Percentiles rank a stretch among this genome's conserved stretches.
phyloP scores from a whole-genome alignment of 2,329 filamentous ascomycete species.

The Neoarthrinium moseri region DNA sequence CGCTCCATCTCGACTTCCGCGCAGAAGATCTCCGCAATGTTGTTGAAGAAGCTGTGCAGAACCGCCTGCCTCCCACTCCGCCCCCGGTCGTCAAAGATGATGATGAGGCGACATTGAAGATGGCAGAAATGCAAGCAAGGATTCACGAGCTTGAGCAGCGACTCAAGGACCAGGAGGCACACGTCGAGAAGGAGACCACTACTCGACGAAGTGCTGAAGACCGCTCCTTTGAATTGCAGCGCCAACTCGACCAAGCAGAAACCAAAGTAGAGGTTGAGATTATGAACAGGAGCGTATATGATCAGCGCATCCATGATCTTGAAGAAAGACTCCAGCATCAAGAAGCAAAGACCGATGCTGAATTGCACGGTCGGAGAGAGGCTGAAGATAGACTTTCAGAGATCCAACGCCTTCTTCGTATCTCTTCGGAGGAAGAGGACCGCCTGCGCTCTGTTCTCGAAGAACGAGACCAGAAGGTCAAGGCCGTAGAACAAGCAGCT shows the following conservation, averaged over 20 bases:
- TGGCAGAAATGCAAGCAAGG: slow-evolving; percentile 59
- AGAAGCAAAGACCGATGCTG: slow-evolving; percentile 62
- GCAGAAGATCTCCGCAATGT: slow-evolving; percentile 58
- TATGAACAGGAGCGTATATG: slow-evolving; percentile 57
- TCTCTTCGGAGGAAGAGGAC: slow-evolving; percentile 70
- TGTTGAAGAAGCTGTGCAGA: slow-evolving; percentile 62
- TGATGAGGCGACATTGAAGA: slow-evolving; percentile 50
- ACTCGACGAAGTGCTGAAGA: slow-evolving; percentile 54
- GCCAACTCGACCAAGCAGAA: slow-evolving; percentile 56
- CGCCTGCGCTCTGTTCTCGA: slow-evolving; percentile 66
- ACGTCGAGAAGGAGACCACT: slow-evolving; percentile 46
- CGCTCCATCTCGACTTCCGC: slow-evolving; percentile 42
- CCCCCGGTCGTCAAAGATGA: slow-evolving; percentile 44
- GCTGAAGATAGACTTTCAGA: slow-evolving; percentile 73
- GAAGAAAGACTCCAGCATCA: slow-evolving; percentile 66
- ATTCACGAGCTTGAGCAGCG: slow-evolving; percentile 38
- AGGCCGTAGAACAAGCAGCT: slow-evolving; percentile 53
- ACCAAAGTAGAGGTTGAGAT: slow-evolving; percentile 60
- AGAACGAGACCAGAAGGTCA: slow-evolving; percentile 67
- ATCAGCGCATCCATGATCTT: slow-evolving; percentile 64
- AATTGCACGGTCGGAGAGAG: slow-evolving; percentile 60
- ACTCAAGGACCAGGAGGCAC: slow-evolving; percentile 34
- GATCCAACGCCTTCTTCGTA: slow-evolving; percentile 66
- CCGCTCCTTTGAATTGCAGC: slow-evolving; percentile 48
- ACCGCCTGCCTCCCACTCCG: slow-evolving; percentile 51